Evolutionary conservation across 345 rosid species (phyloP), one percentile per base, ranked within the genome.

Genomic region (Eucalyptus pauciflora): DNA sequence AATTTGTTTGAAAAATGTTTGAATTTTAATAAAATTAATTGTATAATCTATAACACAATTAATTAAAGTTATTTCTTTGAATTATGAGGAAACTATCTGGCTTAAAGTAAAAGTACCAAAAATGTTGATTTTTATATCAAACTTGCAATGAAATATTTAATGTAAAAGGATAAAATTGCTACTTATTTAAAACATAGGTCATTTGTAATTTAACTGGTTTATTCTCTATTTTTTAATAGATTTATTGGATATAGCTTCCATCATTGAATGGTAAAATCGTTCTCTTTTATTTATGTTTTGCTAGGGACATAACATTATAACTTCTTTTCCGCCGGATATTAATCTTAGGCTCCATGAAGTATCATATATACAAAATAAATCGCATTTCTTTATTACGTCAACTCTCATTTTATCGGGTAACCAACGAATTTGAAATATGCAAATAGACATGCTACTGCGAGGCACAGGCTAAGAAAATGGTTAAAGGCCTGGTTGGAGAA

Each of bases 81-180:
- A 64, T 64, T 64, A 14, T 1, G 5, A 14, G 18, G 76, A 64
- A 64, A 64, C 33, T 13, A 14, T 13, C 69, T 10, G 0, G 16
- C 24, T 64, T 14, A 14, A n/a, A 64, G 0, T 64, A 64, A 64
- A 64, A 64, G 2, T 64, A n/a, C 37, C 37, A n/a, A 64, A 64
- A 60, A 27, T 11, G 31, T 27, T 3, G 16, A 27, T 60, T 11
- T 60, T 60, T 60, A 60, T 27, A 60, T 60, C 67, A 12, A 60
- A 60, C 7, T 60, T 5, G 67, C 0, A 27, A 60, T 60, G 67
- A 60, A 60, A 60, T 27, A 60, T 60, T 27, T 60, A 27, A 60
- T 27, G 0, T 60, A 60, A 60, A 60, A 60, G 0, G 2, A 60
- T 60, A 25, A 60, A 27, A 5, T 27, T 3, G 31, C 67, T 25